phyloP scores from a whole-genome alignment of 441 rosid species.

The Adansonia gregorii region DNA sequence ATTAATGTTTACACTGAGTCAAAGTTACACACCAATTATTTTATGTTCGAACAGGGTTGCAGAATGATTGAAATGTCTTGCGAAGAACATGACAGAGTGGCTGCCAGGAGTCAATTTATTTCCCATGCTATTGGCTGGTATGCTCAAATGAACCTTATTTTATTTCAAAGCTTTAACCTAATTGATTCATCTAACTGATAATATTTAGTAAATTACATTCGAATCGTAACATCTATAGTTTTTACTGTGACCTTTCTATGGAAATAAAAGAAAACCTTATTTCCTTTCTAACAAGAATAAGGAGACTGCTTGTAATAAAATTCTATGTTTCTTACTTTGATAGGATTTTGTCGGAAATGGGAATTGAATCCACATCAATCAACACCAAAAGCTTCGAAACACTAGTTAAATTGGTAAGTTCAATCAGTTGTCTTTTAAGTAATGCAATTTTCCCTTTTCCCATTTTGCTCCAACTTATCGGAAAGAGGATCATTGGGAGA shows the following conservation, averaged over 20 bases:
- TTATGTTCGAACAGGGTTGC: conserved; percentile 45
- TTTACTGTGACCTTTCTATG: no score
- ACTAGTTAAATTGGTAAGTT: conserved; percentile 48
- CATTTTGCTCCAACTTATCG: background rate
- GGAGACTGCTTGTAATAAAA: background rate
- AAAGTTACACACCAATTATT: background rate
- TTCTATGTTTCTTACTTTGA: background rate
- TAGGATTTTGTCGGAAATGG: conserved; percentile 55
- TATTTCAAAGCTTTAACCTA: no score
- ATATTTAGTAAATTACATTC: no score
- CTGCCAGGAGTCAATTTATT: conserved; percentile 54
- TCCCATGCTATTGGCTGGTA: conserved; percentile 60
- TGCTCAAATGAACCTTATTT: background rate
- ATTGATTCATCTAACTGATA: no score
- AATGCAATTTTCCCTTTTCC: background rate
- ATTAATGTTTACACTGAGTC: background rate
- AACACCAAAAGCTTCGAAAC: conserved; percentile 54
- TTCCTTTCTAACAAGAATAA: background rate
- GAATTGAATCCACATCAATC: conserved; percentile 43
- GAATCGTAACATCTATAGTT: no score
- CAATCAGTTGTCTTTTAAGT: background rate
- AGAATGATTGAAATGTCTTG: conserved; percentile 72
- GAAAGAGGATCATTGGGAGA: background rate
- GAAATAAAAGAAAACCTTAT: background rate
- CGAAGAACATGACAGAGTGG: conserved; percentile 56